A percentile compares a stretch with the other conserved stretches of the same genome.
Evolutionary conservation across 1,139 yeast genomes (phyloP).

Genomic region (Waltiozyma sp.): DNA sequence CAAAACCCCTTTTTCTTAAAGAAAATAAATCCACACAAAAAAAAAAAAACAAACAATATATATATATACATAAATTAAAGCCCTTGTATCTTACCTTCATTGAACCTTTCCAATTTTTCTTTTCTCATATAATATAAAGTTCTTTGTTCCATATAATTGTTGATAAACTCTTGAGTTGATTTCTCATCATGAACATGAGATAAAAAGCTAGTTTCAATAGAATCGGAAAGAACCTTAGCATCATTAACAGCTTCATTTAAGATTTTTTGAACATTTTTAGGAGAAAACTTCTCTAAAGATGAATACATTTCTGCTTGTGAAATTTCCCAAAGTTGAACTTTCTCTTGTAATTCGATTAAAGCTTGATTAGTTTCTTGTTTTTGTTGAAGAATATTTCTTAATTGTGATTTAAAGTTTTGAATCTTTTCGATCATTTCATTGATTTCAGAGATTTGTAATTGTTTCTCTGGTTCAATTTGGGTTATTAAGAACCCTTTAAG

Average conservation of each 20-base stretch:
- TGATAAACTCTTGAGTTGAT: slow-evolving; percentile 27
- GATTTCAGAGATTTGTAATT: slow-evolving; percentile 6
- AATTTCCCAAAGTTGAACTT: slow-evolving; percentile 10
- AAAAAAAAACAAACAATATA: no score
- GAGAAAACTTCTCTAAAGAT: slow-evolving; percentile 11
- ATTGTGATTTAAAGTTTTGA: slow-evolving; percentile 4
- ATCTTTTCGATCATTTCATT: slow-evolving; percentile 6
- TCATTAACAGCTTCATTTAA: slow-evolving; percentile 8
- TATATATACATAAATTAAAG: neutral
- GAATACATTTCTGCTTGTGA: slow-evolving; percentile 19
- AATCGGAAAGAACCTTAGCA: slow-evolving; percentile 10
- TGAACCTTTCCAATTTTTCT: slow-evolving; percentile 52
- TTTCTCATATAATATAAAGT: slow-evolving; percentile 41
- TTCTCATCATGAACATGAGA: slow-evolving; percentile 12
- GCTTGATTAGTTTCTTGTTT: slow-evolving; percentile 9
- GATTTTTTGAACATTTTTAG: slow-evolving; percentile 9
- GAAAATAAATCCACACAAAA: no score
- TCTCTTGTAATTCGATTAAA: slow-evolving; percentile 2
- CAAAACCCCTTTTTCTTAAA: no score
- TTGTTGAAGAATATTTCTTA: slow-evolving; percentile 6
- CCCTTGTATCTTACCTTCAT: slow-evolving; percentile 59
- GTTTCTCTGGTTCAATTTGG: slow-evolving; percentile 8
- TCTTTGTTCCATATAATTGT: slow-evolving; percentile 34
- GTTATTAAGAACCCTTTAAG: slow-evolving; percentile 20
- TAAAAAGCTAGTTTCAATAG: slow-evolving; percentile 12